Evolutionary conservation across 768 basidiomycete genomes (phyloP).

Genomic region (Suillus americanus): DNA sequence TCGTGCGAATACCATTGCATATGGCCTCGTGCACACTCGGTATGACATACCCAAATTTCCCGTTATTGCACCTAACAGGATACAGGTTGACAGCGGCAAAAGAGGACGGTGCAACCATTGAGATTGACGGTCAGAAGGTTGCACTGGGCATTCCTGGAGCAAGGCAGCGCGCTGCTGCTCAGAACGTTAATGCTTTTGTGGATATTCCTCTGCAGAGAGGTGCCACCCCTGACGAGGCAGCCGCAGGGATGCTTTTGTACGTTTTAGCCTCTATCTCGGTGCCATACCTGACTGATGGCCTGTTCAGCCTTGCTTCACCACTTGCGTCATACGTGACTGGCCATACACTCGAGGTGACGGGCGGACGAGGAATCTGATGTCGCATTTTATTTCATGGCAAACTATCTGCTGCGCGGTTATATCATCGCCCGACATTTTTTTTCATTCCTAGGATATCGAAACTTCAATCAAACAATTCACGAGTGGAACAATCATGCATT

Average conservation of each 20-base stretch:
- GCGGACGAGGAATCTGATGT: slow-evolving; percentile 68
- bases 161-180: slow-evolving; percentile 35
- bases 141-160: slow-evolving; percentile 75
- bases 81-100: slow-evolving; percentile 74
- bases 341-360: slow-evolving; percentile 83
- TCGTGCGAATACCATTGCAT: slow-evolving; percentile 80
- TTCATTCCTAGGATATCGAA: background rate
- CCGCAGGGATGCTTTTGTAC: slow-evolving; percentile 73
- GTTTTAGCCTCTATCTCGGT: slow-evolving; percentile 26
- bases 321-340: slow-evolving; percentile 79
- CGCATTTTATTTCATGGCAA: background rate
- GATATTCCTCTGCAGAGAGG: slow-evolving; percentile 68
- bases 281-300: background rate
- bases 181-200: slow-evolving; percentile 41
- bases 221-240: slow-evolving; percentile 74
- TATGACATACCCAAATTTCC: slow-evolving; percentile 24
- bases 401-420: background rate
- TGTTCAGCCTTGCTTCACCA: slow-evolving; percentile 67
- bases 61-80: background rate
- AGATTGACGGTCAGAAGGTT: slow-evolving; percentile 82
- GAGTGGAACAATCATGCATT: background rate
- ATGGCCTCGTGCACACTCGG: slow-evolving; percentile 77
- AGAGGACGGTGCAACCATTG: slow-evolving; percentile 72
- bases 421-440: background rate
- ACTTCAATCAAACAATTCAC: background rate